Evolutionary conservation across 495 filamentous ascomycete species (phyloP).

Genomic region (Aspergillus nidulans): DNA sequence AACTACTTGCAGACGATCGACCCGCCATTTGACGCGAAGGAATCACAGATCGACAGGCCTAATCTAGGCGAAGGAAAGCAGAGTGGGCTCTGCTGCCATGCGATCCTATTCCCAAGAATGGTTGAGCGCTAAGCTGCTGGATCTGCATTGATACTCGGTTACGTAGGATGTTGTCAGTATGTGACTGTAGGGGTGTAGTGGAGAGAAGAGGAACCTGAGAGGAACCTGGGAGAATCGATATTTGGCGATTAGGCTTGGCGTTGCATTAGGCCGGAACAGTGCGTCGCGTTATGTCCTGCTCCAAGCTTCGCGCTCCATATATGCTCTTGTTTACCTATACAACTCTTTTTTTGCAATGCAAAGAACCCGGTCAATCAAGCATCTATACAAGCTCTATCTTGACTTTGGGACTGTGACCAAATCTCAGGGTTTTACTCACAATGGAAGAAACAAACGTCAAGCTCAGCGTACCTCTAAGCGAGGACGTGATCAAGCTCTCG

Average conservation of each 20-base stretch:
- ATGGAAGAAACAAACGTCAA: constrained; percentile 10
- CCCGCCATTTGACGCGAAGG: background rate
- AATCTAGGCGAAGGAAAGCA: constrained; percentile 7
- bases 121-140: too few species aligned
- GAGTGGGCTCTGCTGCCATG: background rate
- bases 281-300: constrained; percentile 1
- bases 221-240: background rate
- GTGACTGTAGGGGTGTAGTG: background rate
- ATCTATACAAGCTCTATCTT: background rate
- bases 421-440: background rate
- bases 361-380: too few species aligned
- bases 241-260: background rate
- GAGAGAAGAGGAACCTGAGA: background rate
- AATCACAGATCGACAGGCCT: constrained; percentile 5
- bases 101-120: background rate
- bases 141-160: too few species aligned
- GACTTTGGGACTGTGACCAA: background rate
- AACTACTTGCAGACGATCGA: constrained; percentile 12
- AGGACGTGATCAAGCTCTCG: constrained; percentile 12
- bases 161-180: background rate
- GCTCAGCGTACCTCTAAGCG: constrained; percentile 9
- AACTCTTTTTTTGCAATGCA: background rate
- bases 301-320: background rate
- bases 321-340: background rate
- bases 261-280: background rate